Base-by-base conservation (phyloP, 345 rosid genomes). In the Fremontodendron californicum region DNA sequence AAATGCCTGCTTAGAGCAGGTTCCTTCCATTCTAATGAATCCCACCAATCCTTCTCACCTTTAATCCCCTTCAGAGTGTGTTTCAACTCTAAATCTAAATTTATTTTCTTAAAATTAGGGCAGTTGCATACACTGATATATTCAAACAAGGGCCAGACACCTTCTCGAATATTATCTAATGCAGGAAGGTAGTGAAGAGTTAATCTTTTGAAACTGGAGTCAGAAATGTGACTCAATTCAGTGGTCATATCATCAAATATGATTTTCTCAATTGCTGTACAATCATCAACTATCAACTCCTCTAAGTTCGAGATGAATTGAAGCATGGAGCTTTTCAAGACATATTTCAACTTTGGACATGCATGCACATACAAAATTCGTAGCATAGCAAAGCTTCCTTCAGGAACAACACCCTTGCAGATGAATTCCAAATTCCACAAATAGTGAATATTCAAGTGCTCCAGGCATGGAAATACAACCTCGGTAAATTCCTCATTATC, bases 41-140 rank as follows among this genome's bases (percentile, higher is more conserved):
- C 75, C 75, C 75, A 71, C 75, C 75, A 71, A 31, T 49, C 29
- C 45, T 51, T 51, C 61, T 71, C 75, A 16, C 75, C 75, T 51
- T 71, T 71, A 71, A 71, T 71, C 61, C 37, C 61, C 42, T 71
- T 71, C 45, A 71, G 61, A 18, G 61, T 49, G 61, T 5, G 18
- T 49, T 71, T 71, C 2, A 39, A 31, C 75, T 51, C 9, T 15
- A 10, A 51, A 49, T 71, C 75, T 33, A 71, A 10, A 51, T 71
- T 52, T 29, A 71, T 49, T 10, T 31, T 49, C 61, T 51, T 71
- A 15, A 71, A 19, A 10, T 49, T 71, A 33, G 60, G 75, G 61
- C 75, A 49, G 40, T 33, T 49, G 75, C 8, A 71, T n/a, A 71
- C 75, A 49, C 40, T 18, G 61, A 71, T 31, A 51, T 71, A 49